A percentile compares a stretch with the other conserved stretches of the same genome.
phyloP scores from a whole-genome alignment of 2,329 filamentous ascomycete species.

The Curvularia sp. region DNA sequence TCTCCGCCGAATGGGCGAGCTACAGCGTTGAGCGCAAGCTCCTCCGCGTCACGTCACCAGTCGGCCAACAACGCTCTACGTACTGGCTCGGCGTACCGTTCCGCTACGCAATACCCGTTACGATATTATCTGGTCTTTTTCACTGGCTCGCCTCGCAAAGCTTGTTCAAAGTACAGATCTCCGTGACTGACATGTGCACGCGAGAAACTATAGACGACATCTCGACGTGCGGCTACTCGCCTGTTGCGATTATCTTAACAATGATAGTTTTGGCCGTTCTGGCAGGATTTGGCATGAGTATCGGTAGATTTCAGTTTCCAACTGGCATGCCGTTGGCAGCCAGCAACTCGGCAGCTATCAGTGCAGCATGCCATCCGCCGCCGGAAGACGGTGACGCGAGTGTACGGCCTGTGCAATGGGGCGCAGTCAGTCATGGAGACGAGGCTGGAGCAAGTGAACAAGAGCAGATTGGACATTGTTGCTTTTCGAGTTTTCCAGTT shows the following conservation, averaged over 20 bases:
- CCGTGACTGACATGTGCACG: not conserved
- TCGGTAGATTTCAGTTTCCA: constrained; percentile 26
- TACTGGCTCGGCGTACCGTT: constrained; percentile 55
- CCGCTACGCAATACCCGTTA: constrained; percentile 49
- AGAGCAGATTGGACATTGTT: constrained; percentile 26
- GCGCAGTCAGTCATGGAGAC: constrained; percentile 20
- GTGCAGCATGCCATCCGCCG: constrained; percentile 42
- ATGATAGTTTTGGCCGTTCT: constrained; percentile 18
- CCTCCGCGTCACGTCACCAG: constrained; percentile 50
- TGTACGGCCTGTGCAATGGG: constrained; percentile 39
- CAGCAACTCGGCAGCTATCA: constrained; percentile 44
- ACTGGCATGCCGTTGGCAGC: constrained; percentile 39
- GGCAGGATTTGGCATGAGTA: constrained; percentile 16
- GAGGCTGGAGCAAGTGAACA: not conserved
- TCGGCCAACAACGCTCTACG: constrained; percentile 50
- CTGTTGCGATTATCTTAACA: constrained; percentile 21
- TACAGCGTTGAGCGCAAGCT: constrained; percentile 48
- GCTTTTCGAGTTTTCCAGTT: constrained; percentile 30
- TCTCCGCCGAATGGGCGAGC: constrained; percentile 57
- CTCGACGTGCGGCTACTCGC: constrained; percentile 17
- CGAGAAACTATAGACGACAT: not conserved
- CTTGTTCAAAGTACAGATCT: constrained; percentile 42
- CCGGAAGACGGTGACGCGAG: constrained; percentile 24
- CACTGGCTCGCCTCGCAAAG: constrained; percentile 57
- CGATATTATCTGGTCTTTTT: constrained; percentile 41